Conservation (phyloP, 179 eudicot species). For the Camellia oleifera region DNA sequence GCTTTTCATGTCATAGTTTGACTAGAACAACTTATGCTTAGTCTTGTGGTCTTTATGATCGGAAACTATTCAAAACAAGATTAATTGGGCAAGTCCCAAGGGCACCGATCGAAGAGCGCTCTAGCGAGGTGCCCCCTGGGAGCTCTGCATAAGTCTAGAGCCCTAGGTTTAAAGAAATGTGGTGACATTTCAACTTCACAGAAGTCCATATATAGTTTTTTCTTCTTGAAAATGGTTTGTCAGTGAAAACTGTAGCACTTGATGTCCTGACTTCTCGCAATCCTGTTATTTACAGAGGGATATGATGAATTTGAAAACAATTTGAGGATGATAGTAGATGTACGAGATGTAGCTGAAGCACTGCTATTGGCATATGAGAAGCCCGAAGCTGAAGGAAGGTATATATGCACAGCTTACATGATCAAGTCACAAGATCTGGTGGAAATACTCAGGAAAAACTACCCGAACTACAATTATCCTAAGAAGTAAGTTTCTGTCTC, state of each 20-base stretch:
- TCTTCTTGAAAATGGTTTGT: background rate
- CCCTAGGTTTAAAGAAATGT: too few relatives aligned
- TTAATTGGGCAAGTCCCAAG: too few relatives aligned
- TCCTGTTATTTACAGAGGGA: slow-evolving; percentile 43
- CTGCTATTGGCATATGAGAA: slow-evolving; percentile 63
- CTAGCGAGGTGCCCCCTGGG: too few relatives aligned
- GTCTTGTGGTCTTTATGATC: too few relatives aligned
- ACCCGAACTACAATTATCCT: slow-evolving; percentile 76
- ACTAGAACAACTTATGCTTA: too few relatives aligned
- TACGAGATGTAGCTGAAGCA: slow-evolving; percentile 80
- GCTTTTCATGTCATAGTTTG: too few relatives aligned
- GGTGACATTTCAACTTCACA: too few relatives aligned
- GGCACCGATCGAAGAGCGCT: too few relatives aligned
- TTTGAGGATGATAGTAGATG: slow-evolving; percentile 58
- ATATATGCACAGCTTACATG: slow-evolving; percentile 58
- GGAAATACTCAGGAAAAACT: slow-evolving; percentile 47
- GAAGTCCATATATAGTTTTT: too few relatives aligned
- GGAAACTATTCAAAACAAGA: too few relatives aligned
- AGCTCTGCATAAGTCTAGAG: too few relatives aligned
- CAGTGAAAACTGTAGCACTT: background rate
- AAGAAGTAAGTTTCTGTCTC: slow-evolving; percentile 39
- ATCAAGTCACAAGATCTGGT: slow-evolving; percentile 49
- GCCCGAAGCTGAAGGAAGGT: slow-evolving; percentile 82
- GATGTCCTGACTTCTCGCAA: background rate
- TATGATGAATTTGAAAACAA: slow-evolving; percentile 54